A percentile compares a stretch with the other conserved stretches of the same genome.
Evolutionary conservation across 257 asterid species (phyloP).

Genomic region (Nicotiana paniculata): DNA sequence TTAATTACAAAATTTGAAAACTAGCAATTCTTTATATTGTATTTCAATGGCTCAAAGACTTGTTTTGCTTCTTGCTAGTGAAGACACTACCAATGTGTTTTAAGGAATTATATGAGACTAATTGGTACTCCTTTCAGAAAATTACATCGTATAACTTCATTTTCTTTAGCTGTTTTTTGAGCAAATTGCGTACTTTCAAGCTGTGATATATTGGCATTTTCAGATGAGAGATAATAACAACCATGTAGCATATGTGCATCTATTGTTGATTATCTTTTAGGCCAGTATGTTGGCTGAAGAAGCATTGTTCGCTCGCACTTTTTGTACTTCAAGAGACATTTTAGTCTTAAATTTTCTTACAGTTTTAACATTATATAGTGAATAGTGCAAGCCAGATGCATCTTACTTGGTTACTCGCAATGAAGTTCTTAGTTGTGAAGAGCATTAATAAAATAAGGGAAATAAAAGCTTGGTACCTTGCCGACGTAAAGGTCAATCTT

Average conservation of each 20-base stretch:
- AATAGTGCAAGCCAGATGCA: neutral
- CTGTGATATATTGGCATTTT: neutral
- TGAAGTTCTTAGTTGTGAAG: neutral
- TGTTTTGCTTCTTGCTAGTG: neutral
- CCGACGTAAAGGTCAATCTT: conserved; percentile 98
- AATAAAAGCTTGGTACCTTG: conserved; percentile 46
- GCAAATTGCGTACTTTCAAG: neutral
- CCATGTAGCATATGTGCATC: neutral
- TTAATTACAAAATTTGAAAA: neutral
- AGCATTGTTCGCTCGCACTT: neutral
- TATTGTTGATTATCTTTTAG: neutral
- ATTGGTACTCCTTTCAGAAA: neutral
- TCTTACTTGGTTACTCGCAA: neutral
- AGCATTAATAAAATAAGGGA: neutral
- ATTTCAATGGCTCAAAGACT: neutral
- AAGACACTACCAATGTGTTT: no score
- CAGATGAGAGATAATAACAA: neutral
- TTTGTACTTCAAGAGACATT: neutral
- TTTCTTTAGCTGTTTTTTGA: neutral
- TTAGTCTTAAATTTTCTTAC: neutral
- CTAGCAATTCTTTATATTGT: neutral
- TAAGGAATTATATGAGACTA: neutral
- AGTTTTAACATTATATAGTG: neutral
- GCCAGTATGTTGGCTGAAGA: neutral
- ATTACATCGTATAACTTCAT: neutral